These are phyloP conservation scores for Lophiotrema nucula DNA, from an alignment of 495 filamentous ascomycete species.

Conservation along the genomic window DNA sequence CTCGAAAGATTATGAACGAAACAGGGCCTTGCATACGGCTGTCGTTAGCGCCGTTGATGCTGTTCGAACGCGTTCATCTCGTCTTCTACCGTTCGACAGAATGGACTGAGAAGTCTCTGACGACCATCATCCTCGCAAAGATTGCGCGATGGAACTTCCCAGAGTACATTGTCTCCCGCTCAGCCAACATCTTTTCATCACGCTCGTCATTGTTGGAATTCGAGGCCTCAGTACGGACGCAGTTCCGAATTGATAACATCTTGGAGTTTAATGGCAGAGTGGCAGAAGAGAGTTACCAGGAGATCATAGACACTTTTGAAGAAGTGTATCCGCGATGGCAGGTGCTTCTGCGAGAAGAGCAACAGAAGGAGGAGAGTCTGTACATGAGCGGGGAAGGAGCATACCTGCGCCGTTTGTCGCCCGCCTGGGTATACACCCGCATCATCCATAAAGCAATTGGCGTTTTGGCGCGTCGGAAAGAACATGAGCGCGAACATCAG, in stretches of 20 bases:
- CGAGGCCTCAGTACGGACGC: slow-evolving; percentile 78
- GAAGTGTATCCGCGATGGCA: slow-evolving; percentile 79
- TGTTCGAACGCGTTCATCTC: slow-evolving; percentile 92
- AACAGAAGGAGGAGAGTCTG: slow-evolving; percentile 71
- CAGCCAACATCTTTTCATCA: slow-evolving; percentile 81
- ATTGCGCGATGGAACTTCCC: slow-evolving; percentile 86
- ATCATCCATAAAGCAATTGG: slow-evolving; percentile 85
- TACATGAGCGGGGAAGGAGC: slow-evolving; percentile 86
- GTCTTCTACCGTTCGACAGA: slow-evolving; percentile 96
- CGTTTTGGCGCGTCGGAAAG: slow-evolving; percentile 80
- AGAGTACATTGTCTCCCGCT: slow-evolving; percentile 84
- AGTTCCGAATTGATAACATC: slow-evolving; percentile 78
- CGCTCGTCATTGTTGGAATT: slow-evolving; percentile 78
- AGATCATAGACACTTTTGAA: slow-evolving; percentile 71
- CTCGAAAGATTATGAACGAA: slow-evolving; percentile 72
- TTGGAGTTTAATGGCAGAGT: slow-evolving; percentile 83
- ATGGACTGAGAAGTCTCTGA: slow-evolving; percentile 96
- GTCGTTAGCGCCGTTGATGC: slow-evolving; percentile 65
- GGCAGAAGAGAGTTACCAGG: slow-evolving; percentile 59
- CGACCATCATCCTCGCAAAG: slow-evolving; percentile 89
- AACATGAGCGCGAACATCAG: slow-evolving; percentile 73
- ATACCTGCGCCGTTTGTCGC: slow-evolving; percentile 87
- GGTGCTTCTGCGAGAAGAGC: slow-evolving; percentile 69
- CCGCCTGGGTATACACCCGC: slow-evolving; percentile 90
- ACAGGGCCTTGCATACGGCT: slow-evolving; percentile 85